phyloP scores from a whole-genome alignment of 805 yeast genomes.

The Pichia gijzeniarum region DNA sequence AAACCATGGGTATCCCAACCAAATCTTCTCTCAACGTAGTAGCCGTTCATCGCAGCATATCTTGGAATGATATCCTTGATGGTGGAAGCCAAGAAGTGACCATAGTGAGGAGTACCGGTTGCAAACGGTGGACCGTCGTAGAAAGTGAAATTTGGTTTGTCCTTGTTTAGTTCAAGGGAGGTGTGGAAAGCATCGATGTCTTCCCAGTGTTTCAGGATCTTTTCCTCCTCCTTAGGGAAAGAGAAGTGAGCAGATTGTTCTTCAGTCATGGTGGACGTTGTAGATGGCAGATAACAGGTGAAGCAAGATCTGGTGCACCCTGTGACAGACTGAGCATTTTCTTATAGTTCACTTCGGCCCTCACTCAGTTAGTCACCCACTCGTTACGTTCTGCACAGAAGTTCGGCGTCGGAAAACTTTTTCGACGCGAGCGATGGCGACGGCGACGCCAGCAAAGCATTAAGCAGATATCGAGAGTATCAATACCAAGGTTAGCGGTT shows the following conservation, averaged over 20 bases:
- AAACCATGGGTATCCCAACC: slow-evolving; percentile 99
- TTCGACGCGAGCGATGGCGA: too few species aligned
- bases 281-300: too few species aligned
- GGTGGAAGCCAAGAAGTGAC: slow-evolving; percentile 94
- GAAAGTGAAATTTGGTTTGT: slow-evolving; percentile 80
- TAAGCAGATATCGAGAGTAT: too few species aligned
- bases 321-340: too few species aligned
- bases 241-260: slow-evolving; percentile 40
- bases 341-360: too few species aligned
- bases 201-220: slow-evolving; percentile 73
- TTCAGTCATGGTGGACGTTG: slow-evolving; percentile 27
- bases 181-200: slow-evolving; percentile 93
- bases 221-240: slow-evolving; percentile 88
- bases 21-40: slow-evolving; percentile 91
- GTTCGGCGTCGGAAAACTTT: too few species aligned
- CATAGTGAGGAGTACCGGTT: slow-evolving; percentile 98
- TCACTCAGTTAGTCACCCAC: too few species aligned
- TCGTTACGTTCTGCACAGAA: too few species aligned
- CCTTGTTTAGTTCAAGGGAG: slow-evolving; percentile 76
- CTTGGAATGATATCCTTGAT: slow-evolving; percentile 96
- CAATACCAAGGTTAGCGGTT: too few species aligned
- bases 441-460: too few species aligned
- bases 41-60: slow-evolving; percentile 96
- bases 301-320: too few species aligned
- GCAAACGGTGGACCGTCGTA: slow-evolving; percentile 99